These are phyloP conservation scores for Pseudogymnoascus sp. DNA, from an alignment of 2,329 filamentous ascomycete genomes.

Conservation along the genomic window DNA sequence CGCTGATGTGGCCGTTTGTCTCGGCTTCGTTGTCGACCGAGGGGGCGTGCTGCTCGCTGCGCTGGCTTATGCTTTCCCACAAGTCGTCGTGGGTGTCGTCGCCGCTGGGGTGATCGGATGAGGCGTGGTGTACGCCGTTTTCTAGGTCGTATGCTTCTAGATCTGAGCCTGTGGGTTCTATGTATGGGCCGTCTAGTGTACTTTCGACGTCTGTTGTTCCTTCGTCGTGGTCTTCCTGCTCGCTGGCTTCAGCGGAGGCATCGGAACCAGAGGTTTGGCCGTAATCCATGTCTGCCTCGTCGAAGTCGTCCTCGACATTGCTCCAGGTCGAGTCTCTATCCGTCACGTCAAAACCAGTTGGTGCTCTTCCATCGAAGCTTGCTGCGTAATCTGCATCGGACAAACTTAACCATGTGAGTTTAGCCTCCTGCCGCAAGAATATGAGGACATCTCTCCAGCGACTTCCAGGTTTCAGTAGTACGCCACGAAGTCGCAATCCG, in stretches of 20 bases:
- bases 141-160: neutral
- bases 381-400: slow-evolving; percentile 51
- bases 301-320: slow-evolving; percentile 22
- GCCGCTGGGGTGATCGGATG: neutral
- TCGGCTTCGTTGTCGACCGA: slow-evolving; percentile 27
- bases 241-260: slow-evolving; percentile 19
- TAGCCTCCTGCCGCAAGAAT: slow-evolving; percentile 44
- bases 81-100: neutral
- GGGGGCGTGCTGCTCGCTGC: slow-evolving; percentile 32
- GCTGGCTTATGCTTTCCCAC: neutral
- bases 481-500: slow-evolving; percentile 50
- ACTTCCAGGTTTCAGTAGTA: slow-evolving; percentile 52
- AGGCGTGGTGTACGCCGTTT: neutral
- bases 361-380: slow-evolving; percentile 37
- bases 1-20: slow-evolving; percentile 16
- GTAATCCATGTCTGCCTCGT: slow-evolving; percentile 15
- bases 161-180: neutral
- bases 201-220: slow-evolving; percentile 19
- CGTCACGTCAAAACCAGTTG: slow-evolving; percentile 12
- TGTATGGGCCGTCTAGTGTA: slow-evolving; percentile 5
- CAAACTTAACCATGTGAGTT: slow-evolving; percentile 55
- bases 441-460: slow-evolving; percentile 53
- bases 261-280: slow-evolving; percentile 24
- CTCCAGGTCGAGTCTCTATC: slow-evolving; percentile 20
- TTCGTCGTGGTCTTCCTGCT: slow-evolving; percentile 23